A percentile compares a stretch with the other conserved stretches of the same genome.
phyloP scores from a whole-genome alignment of 306 rosid species.

The Quillaja saponaria region DNA sequence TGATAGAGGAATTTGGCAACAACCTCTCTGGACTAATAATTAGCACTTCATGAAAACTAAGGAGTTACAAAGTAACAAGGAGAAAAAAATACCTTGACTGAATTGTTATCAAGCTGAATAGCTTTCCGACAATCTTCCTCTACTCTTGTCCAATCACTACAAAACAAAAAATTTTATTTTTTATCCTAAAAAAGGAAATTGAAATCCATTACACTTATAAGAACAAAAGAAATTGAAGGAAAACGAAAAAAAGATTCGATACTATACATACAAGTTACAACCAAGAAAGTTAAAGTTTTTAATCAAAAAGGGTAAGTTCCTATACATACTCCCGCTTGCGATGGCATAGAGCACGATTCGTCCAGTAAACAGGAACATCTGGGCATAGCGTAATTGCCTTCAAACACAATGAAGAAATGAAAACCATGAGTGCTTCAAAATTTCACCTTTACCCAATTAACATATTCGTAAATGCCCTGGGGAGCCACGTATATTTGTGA shows the following conservation, averaged over 20 bases:
- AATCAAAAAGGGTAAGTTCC: constrained; percentile 11
- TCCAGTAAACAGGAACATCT: constrained; percentile 68
- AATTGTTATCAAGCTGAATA: constrained; percentile 65
- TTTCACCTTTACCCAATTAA: neutral
- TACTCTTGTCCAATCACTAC: constrained; percentile 81
- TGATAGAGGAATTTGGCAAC: too few relatives aligned
- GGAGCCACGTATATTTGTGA: too few relatives aligned
- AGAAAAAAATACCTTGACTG: constrained; percentile 67
- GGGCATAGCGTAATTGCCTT: constrained; percentile 85
- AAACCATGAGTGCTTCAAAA: neutral
- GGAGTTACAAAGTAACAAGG: constrained; percentile 13
- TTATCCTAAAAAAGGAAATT: too few relatives aligned
- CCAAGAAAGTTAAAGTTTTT: neutral
- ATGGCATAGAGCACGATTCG: constrained; percentile 96
- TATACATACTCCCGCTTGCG: constrained; percentile 82
- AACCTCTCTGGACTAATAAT: neutral
- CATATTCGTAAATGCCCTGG: neutral
- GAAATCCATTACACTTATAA: too few relatives aligned
- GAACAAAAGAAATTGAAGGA: neutral
- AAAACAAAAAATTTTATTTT: constrained; percentile 18
- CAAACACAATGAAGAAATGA: constrained; percentile 6
- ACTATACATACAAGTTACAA: neutral
- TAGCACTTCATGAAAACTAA: neutral
- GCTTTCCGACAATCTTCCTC: constrained; percentile 89
- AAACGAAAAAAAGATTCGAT: neutral